These are phyloP conservation scores for Mycena crocata DNA, from an alignment of 768 basidiomycete species.

Conservation along the genomic window DNA sequence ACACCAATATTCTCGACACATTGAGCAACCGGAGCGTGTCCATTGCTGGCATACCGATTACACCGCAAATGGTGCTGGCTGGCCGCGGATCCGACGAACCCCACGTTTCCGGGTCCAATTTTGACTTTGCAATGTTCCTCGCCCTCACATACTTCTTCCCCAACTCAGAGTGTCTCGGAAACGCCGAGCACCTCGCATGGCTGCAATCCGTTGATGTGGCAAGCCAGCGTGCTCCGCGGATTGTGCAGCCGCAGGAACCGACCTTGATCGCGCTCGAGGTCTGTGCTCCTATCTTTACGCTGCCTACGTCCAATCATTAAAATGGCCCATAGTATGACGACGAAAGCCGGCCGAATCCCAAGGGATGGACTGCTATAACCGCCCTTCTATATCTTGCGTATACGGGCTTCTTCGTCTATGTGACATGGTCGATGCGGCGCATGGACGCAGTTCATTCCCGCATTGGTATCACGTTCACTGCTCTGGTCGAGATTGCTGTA, in stretches of 20 bases:
- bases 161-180: constrained; percentile 75
- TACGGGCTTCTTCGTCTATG: constrained; percentile 78
- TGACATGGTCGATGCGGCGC: constrained; percentile 77
- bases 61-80: constrained; percentile 82
- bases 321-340: constrained; percentile 60
- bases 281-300: constrained; percentile 29
- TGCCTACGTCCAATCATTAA: constrained; percentile 13
- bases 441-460: constrained; percentile 92
- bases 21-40: constrained; percentile 66
- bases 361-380: constrained; percentile 70
- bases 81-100: constrained; percentile 70
- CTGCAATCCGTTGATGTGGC: constrained; percentile 60
- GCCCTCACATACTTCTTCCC: constrained; percentile 88
- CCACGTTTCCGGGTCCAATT: constrained; percentile 56
- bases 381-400: constrained; percentile 83
- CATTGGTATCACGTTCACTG: constrained; percentile 92
- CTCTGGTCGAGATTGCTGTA: constrained; percentile 89
- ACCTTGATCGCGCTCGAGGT: constrained; percentile 62
- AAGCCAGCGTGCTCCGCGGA: constrained; percentile 47
- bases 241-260: constrained; percentile 49
- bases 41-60: constrained; percentile 72
- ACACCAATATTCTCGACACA: constrained; percentile 68
- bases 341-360: constrained; percentile 56
- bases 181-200: constrained; percentile 74
- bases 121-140: constrained; percentile 76